phyloP scores from a whole-genome alignment of 495 filamentous ascomycete species.

The Penicillium cataractarum region DNA sequence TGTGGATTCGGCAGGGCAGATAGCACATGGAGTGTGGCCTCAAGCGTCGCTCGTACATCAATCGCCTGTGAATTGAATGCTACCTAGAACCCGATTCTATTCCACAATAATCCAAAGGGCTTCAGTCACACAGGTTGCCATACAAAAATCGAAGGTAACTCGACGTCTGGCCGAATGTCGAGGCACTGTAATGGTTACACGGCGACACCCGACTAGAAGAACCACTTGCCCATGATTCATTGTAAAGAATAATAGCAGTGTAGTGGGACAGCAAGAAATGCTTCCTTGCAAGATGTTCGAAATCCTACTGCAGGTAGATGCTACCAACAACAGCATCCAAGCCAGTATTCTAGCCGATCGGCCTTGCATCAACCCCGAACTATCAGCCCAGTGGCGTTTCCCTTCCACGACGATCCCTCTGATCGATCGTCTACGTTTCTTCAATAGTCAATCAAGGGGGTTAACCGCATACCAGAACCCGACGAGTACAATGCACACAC shows the following conservation, averaged over 20 bases:
- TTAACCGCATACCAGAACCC: constrained; percentile 19
- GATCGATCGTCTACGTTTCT: constrained; percentile 23
- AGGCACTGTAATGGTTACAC: constrained; percentile 4
- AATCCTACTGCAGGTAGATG: background rate
- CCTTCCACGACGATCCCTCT: constrained; percentile 23
- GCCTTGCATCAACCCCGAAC: constrained; percentile 30
- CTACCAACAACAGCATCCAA: background rate
- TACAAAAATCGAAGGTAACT: background rate
- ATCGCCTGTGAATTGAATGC: background rate
- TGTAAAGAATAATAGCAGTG: background rate
- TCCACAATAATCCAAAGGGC: background rate
- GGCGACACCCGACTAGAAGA: background rate
- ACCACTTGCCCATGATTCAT: background rate
- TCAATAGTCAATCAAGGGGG: constrained; percentile 27
- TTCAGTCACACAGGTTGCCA: constrained; percentile 6
- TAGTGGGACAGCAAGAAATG: background rate
- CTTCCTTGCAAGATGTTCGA: background rate
- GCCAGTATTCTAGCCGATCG: constrained; percentile 8
- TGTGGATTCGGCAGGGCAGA: background rate
- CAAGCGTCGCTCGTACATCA: background rate
- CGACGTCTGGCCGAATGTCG: background rate
- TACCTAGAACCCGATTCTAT: background rate
- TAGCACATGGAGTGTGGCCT: background rate
- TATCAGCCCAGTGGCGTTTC: constrained; percentile 25
- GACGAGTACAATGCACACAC: background rate